Conservation (phyloP, 1,284 basidiomycete species). For the Boletus sp. region DNA sequence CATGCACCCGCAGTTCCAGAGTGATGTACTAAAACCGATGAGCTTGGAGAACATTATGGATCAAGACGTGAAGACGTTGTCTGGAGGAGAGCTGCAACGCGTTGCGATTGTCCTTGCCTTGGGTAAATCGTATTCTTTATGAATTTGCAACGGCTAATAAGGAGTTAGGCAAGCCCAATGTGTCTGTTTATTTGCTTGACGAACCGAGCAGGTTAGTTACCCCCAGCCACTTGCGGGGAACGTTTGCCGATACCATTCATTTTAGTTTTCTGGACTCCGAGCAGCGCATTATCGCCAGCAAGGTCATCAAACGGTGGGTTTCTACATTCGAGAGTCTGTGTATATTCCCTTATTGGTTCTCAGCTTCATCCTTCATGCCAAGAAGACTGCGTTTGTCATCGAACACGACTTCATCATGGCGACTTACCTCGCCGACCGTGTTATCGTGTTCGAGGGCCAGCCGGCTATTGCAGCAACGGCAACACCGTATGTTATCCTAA, state of each 20-base stretch:
- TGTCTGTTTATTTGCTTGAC: conserved; percentile 83
- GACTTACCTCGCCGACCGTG: conserved; percentile 94
- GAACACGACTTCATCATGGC: conserved; percentile 99
- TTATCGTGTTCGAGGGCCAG: conserved; percentile 90
- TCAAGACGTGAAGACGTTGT: conserved; percentile 93
- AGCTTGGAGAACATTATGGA: conserved; percentile 88
- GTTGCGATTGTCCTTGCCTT: conserved; percentile 91
- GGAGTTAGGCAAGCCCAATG: conserved; percentile 68
- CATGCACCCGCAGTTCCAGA: conserved; percentile 97
- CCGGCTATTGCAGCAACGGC: conserved; percentile 83
- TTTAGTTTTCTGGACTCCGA: conserved; percentile 91
- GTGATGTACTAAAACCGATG: conserved; percentile 96
- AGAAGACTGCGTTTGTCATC: conserved; percentile 96
- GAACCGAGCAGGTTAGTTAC: conserved; percentile 62
- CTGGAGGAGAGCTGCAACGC: conserved; percentile 94
- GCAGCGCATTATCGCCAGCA: conserved; percentile 94
- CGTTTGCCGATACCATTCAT: conserved; percentile 11
- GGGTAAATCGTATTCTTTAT: conserved; percentile 39
- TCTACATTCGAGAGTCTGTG: background rate
- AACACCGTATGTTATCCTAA: conserved; percentile 59
- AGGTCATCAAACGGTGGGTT: conserved; percentile 88
- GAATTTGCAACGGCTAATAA: conserved; percentile 1
- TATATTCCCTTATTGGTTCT: conserved; percentile 3
- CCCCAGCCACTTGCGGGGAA: background rate
- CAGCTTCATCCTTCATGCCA: conserved; percentile 89